phyloP scores from a whole-genome alignment of 257 asterid genomes.

The Striga asiatica region DNA sequence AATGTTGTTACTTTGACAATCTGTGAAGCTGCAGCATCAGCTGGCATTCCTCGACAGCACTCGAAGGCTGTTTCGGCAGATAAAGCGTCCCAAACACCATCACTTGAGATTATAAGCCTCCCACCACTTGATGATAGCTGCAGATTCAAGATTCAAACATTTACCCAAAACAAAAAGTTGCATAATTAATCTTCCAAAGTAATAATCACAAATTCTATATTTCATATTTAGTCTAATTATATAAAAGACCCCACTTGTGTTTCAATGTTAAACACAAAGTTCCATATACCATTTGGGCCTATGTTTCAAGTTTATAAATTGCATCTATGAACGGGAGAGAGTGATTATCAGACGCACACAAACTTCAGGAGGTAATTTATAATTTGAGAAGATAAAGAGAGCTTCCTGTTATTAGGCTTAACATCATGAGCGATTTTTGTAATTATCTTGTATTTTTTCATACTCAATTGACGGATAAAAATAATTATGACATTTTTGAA shows the following conservation, averaged over 20 bases:
- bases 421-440: no score
- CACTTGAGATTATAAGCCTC: slow-evolving; percentile 82
- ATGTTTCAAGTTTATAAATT: background rate
- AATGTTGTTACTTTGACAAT: slow-evolving; percentile 57
- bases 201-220: no score
- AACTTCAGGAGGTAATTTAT: no score
- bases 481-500: no score
- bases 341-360: no score
- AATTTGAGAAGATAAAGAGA: no score
- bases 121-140: slow-evolving; percentile 94
- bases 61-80: slow-evolving; percentile 82
- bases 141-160: no score
- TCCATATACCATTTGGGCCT: background rate
- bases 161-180: slow-evolving; percentile 1
- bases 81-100: slow-evolving; percentile 98
- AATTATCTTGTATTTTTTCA: no score
- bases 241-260: background rate
- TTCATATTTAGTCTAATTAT: background rate
- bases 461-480: no score
- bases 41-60: slow-evolving; percentile 77
- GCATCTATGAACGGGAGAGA: no score
- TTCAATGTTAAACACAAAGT: background rate
- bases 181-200: background rate
- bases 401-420: no score
- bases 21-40: slow-evolving; percentile 88